phyloP scores from a whole-genome alignment of 2,329 filamentous ascomycete species.

The Alternaria viburni region DNA sequence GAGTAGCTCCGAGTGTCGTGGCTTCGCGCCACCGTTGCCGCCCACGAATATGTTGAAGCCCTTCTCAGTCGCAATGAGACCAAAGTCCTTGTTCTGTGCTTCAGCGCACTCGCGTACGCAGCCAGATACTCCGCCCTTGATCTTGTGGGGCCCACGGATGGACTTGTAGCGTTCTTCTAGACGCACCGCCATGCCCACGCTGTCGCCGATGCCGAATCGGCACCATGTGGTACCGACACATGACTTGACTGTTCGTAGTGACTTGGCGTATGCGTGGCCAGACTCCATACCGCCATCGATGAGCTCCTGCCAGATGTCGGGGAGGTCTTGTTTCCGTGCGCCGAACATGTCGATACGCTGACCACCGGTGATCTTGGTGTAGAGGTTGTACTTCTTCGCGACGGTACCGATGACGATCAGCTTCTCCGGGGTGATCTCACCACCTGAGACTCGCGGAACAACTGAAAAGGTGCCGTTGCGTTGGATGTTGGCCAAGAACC shows the following conservation, averaged over 20 bases:
- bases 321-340: constrained; percentile 83
- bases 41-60: constrained; percentile 93
- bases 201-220: constrained; percentile 85
- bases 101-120: constrained; percentile 94
- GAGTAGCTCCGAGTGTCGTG: constrained; percentile 79
- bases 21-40: constrained; percentile 87
- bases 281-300: constrained; percentile 88
- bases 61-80: constrained; percentile 89
- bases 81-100: constrained; percentile 92
- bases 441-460: constrained; percentile 79
- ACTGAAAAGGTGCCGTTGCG: constrained; percentile 91
- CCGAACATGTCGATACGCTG: constrained; percentile 95
- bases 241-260: constrained; percentile 85
- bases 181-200: constrained; percentile 86
- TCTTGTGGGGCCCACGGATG: constrained; percentile 85
- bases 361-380: constrained; percentile 91
- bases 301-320: constrained; percentile 80
- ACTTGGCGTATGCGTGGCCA: constrained; percentile 90
- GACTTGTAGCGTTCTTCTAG: constrained; percentile 92
- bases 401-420: constrained; percentile 83
- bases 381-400: constrained; percentile 81
- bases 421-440: constrained; percentile 87
- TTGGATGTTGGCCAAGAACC: constrained; percentile 88
- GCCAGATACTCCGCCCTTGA: constrained; percentile 88
- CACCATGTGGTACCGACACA: constrained; percentile 94